Evolutionary conservation across 2,329 filamentous ascomycete genomes (phyloP), one percentile per base, ranked within the genome.

Genomic region (Dothiorella sarmentorum): DNA sequence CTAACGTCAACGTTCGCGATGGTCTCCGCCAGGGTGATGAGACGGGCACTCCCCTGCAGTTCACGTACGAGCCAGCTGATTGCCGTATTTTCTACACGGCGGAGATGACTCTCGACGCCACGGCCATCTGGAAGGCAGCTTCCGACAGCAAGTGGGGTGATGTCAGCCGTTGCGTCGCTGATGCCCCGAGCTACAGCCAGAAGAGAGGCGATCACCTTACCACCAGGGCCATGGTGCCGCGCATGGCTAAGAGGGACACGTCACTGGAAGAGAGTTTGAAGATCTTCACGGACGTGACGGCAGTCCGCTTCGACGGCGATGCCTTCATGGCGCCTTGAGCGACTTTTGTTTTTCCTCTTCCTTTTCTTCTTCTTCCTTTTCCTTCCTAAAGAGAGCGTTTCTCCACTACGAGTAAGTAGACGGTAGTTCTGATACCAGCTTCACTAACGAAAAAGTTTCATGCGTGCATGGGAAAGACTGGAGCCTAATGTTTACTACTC

Each of bases 81-180:
- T 75, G 73, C 60, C 69, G 73, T 52, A 64, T 75, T 7, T 74
- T 69, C 63, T 75, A 72, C 62, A 74, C 72, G 2, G 68, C 72
- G 0, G 71, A 74, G 63, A 75, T 75, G 73, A 74, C 72, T 2
- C 66, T 74, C 26, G 71, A 73, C 52, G 69, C 68, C 11, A 69
- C 68, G 5, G 66, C 68, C 2, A 55, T 72, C 3, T 75, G 73
- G 73, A 73, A 68, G 61, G 68, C 71, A 7, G 73, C 67, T n/a
- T 70, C 68, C 7, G 71, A 75, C 58, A 67, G 65, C 3, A 68
- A 67, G 9, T 75, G 73, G 73, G 61, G 64, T 17, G 59, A 65
- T 38, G 63, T 61, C 17, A 65, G 66, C 44, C 68, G 69, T 33
- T 75, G 73, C 49, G 66, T 75, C 9, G 61, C 60, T 20, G 64